Evolutionary conservation across 768 basidiomycete genomes (phyloP).

Genomic region (Lyophyllum shimeji): DNA sequence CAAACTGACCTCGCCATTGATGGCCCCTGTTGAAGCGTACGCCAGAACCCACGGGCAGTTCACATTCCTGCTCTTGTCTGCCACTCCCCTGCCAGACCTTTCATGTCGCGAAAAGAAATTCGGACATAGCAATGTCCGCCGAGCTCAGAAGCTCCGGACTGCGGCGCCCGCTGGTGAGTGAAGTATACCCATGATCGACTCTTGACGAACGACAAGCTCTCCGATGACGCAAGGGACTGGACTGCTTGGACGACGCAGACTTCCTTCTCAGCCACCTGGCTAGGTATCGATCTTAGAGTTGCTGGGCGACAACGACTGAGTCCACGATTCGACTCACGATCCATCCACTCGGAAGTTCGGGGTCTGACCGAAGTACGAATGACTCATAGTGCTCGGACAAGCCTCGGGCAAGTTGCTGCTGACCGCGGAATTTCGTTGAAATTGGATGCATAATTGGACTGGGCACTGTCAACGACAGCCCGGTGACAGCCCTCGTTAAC

Average conservation of each 20-base stretch:
- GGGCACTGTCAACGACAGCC: background rate
- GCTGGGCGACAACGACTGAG: slow-evolving; percentile 6
- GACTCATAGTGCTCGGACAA: background rate
- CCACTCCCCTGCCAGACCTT: slow-evolving; percentile 3
- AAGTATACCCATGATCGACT: slow-evolving; percentile 13
- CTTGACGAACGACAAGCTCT: background rate
- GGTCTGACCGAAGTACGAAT: background rate
- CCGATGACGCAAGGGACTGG: background rate
- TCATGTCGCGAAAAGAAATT: slow-evolving; percentile 9
- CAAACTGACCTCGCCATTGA: slow-evolving; percentile 13
- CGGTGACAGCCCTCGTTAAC: background rate
- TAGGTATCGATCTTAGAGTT: background rate
- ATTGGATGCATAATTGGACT: background rate
- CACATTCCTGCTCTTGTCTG: slow-evolving; percentile 5
- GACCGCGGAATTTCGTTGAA: slow-evolving; percentile 7
- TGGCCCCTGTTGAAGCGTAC: slow-evolving; percentile 7
- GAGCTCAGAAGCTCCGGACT: slow-evolving; percentile 1
- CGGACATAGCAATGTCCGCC: slow-evolving; percentile 14
- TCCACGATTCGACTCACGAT: slow-evolving; percentile 6
- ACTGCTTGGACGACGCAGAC: background rate
- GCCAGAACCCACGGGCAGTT: slow-evolving; percentile 1
- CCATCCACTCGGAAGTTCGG: background rate
- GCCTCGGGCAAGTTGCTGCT: slow-evolving; percentile 2
- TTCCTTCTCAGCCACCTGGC: background rate
- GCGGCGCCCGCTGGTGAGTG: slow-evolving; percentile 11